A percentile compares a stretch with the other conserved stretches of the same genome.
Evolutionary conservation across 306 rosid genomes (phyloP).

Genomic region (Boehmeria nivea): DNA sequence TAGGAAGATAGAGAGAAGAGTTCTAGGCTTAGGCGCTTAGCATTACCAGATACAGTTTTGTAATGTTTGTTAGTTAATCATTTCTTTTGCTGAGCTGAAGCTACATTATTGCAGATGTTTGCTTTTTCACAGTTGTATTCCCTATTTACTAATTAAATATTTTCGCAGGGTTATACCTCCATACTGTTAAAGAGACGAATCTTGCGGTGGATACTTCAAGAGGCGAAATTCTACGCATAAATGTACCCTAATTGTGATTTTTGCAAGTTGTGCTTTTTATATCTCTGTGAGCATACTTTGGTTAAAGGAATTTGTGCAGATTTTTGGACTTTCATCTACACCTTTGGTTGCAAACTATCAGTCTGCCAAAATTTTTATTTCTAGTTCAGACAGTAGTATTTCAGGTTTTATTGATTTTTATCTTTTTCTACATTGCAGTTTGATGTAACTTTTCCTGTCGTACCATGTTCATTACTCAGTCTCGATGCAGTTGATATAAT

Average conservation of each 20-base stretch:
- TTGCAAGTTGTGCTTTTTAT: background rate
- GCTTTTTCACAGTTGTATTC: no score
- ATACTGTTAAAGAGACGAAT: conserved; percentile 68
- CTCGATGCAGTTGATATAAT: conserved; percentile 83
- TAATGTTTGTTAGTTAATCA: no score
- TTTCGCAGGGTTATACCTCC: conserved; percentile 61
- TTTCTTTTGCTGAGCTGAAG: no score
- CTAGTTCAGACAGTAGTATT: background rate
- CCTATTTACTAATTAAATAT: conserved; percentile 8
- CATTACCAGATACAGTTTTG: no score
- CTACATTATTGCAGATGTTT: no score
- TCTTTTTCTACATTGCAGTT: conserved; percentile 56
- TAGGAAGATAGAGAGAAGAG: no score
- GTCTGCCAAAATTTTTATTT: background rate
- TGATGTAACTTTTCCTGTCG: conserved; percentile 84
- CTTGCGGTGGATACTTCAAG: conserved; percentile 88
- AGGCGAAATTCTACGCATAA: conserved; percentile 66
- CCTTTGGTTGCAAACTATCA: conserved; percentile 1
- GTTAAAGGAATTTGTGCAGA: conserved; percentile 2
- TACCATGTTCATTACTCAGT: conserved; percentile 85
- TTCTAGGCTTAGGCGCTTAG: no score
- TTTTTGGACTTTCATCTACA: conserved; percentile 8
- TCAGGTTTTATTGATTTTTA: background rate
- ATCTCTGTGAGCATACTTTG: background rate
- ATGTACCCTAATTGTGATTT: conserved; percentile 38